Evolutionary conservation across 306 rosid species (phyloP).

Genomic region (cucumber (Cucumis sativus)): DNA sequence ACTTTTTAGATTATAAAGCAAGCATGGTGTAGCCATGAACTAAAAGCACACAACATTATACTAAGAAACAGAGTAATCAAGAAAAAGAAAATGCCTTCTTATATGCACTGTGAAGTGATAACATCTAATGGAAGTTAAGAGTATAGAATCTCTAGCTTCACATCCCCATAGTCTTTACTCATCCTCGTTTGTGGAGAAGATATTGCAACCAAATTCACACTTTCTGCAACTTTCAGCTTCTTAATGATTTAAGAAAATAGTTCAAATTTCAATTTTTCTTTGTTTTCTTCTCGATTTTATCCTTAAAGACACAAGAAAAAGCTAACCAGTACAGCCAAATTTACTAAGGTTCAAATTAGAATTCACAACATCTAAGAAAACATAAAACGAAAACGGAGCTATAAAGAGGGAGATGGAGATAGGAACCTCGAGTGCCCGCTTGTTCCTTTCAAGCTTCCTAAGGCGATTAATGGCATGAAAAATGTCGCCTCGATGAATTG

Average conservation of each 20-base stretch:
- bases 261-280: not conserved
- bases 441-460: slow-evolving; percentile 60
- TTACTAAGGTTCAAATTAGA: not conserved
- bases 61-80: not conserved
- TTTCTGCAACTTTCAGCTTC: not conserved
- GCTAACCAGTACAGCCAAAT: not conserved
- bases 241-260: not conserved
- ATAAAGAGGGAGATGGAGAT: slow-evolving; percentile 1
- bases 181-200: not conserved
- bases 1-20: not conserved
- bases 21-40: not conserved
- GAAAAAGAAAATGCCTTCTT: not conserved
- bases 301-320: not conserved
- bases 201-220: not conserved
- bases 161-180: not conserved
- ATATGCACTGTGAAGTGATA: not conserved
- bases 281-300: not conserved
- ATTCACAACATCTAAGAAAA: not conserved
- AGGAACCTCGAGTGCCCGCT: slow-evolving; percentile 75
- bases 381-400: not conserved
- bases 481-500: slow-evolving; percentile 59
- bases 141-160: not conserved
- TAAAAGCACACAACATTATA: not conserved
- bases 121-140: not conserved
- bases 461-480: slow-evolving; percentile 86